Base-by-base conservation (phyloP, 306 rosid genomes). In the Canavalia ensiformis region DNA sequence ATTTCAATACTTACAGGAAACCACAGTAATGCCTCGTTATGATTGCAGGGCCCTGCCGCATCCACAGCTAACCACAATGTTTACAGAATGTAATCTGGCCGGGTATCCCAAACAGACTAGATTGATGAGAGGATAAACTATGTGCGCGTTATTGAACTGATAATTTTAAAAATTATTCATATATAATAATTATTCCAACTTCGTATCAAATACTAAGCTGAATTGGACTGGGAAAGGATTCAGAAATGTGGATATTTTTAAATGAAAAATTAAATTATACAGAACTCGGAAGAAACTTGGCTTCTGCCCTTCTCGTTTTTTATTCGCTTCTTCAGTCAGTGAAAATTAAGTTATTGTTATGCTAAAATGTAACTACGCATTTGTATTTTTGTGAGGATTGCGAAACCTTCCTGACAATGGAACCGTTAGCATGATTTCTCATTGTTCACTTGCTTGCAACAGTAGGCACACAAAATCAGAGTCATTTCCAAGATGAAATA, bases 361-460 rank as follows among this genome's bases (percentile, higher is more conserved):
- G 7, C 55, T 45, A 4, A 65, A 37, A 12, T 8, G 9, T 2
- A 68, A 10, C 55, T n/a, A 29, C 8, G 10, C 30, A 5, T 7
- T 58, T 34, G 18, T 9, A 42, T 44, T 67, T 30, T 31, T 28
- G 44, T 28, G 4, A 28, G n/a, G 41, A 4, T 44, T 67, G 52
- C 18, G 37, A 44, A 37, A 18, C 13, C 31, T 42, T 2, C 12
- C 11, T 18, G 52, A 18, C 50, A 65, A 39, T 1, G 34, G 31
- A 39, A 67, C n/a, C 35, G 8, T 25, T 28, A 68, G 18, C 2
- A 46, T 31, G 12, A 13, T 30, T 1, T 72, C 65, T 65, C 47
- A 25, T 1, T 67, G 72, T 8, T 25, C 54, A 51, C 44, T 50
- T 63, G n/a, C 82, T 12, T 54, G 12, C 58, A 78, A 66, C 5